These are phyloP conservation scores for Annulohypoxylon stygium DNA, from an alignment of 495 filamentous ascomycete genomes.

Conservation along the genomic window DNA sequence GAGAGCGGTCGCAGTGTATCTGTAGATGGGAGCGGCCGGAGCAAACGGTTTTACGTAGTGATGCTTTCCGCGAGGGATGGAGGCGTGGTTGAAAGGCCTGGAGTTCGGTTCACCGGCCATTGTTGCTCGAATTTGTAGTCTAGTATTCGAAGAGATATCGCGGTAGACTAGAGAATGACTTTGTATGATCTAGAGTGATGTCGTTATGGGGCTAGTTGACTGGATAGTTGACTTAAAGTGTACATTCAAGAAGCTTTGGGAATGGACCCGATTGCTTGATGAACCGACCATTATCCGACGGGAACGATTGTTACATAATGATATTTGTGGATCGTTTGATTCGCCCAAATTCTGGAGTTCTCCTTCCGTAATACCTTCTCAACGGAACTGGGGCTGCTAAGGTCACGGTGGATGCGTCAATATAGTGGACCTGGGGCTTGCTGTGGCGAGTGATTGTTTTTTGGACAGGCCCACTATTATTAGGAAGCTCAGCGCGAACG, in stretches of 20 bases:
- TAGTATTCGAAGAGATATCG: not conserved
- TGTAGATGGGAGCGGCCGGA: conserved; percentile 80
- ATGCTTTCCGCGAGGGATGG: not conserved
- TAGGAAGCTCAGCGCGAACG: conserved; percentile 7
- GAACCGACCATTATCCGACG: conserved; percentile 17
- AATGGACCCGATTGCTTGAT: not conserved
- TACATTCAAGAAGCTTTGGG: not conserved
- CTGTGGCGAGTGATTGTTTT: conserved; percentile 11
- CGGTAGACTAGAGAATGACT: conserved; percentile 2
- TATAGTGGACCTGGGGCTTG: conserved; percentile 8
- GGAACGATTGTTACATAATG: conserved; percentile 1
- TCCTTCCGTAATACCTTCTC: not conserved
- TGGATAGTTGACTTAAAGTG: conserved; percentile 10
- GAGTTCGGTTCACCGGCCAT: not conserved
- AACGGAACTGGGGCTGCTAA: not conserved
- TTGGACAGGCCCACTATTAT: not conserved
- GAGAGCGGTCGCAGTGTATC: conserved; percentile 84
- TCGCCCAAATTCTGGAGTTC: not conserved
- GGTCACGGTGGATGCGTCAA: not conserved
- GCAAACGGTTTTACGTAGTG: not conserved
- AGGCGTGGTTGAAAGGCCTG: not conserved
- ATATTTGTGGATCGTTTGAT: not conserved
- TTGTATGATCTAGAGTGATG: conserved; percentile 18
- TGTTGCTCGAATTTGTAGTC: not conserved
- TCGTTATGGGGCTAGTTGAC: conserved; percentile 25